Conservation (phyloP, 805 yeast species). For the Ascoidea tarda region DNA sequence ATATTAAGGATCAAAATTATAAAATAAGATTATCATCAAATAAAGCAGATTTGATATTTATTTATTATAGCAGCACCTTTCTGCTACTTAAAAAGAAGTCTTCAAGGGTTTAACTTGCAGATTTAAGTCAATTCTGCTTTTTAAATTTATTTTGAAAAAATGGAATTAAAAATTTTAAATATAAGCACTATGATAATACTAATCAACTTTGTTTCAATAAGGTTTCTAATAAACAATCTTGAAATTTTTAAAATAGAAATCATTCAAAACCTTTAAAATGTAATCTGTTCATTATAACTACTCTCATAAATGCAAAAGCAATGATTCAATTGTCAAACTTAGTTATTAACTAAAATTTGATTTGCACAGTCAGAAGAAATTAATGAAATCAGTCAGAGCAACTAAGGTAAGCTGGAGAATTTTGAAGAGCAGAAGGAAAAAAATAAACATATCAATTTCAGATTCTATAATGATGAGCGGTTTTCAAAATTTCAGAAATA, state of each 20-base stretch:
- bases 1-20: conserved; percentile 11
- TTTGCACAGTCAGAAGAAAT: not conserved
- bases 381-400: not conserved
- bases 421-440: not conserved
- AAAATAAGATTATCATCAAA: conserved; percentile 12
- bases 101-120: conserved; percentile 22
- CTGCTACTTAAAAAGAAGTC: conserved; percentile 23
- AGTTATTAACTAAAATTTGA: not conserved
- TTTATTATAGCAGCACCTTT: conserved; percentile 17
- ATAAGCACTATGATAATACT: not conserved
- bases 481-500: conserved; percentile 8
- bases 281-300: too few species aligned
- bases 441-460: not conserved
- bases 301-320: not conserved
- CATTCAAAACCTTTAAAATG: not conserved
- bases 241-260: too few species aligned
- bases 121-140: conserved; percentile 20
- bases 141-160: conserved; percentile 17
- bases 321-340: not conserved
- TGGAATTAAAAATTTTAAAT: conserved; percentile 1
- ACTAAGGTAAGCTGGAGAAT: not conserved
- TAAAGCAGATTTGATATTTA: conserved; percentile 17
- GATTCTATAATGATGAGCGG: conserved; percentile 5
- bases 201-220: not conserved
- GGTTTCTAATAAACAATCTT: not conserved